phyloP scores from a whole-genome alignment of 371 early-diverging fungal genomes.

The Rhizopus sp. region DNA sequence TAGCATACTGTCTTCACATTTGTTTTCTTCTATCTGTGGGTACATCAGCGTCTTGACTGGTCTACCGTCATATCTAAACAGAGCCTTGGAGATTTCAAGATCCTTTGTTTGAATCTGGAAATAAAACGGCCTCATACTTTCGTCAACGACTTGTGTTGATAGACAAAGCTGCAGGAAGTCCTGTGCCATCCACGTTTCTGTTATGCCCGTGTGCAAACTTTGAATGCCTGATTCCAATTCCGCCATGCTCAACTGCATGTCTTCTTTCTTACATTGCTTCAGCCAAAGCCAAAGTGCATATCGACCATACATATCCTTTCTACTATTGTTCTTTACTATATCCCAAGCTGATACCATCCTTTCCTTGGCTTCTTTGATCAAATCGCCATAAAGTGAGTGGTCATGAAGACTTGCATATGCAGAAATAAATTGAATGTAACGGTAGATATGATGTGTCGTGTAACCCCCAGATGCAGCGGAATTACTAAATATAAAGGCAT shows the following conservation, averaged over 20 bases:
- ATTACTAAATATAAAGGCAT: slow-evolving; percentile 13
- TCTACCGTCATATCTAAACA: slow-evolving; percentile 40
- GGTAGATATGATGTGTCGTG: slow-evolving; percentile 19
- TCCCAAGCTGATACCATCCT: not conserved
- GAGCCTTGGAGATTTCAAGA: slow-evolving; percentile 26
- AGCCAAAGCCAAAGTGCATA: slow-evolving; percentile 37
- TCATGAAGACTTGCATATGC: slow-evolving; percentile 17
- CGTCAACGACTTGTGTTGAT: slow-evolving; percentile 10
- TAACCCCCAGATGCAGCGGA: slow-evolving; percentile 19
- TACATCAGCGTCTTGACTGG: slow-evolving; percentile 31
- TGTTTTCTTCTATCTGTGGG: slow-evolving; percentile 3
- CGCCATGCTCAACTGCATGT: slow-evolving; percentile 4
- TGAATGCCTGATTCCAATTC: slow-evolving; percentile 19
- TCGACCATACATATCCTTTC: slow-evolving; percentile 27
- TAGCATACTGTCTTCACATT: not conserved
- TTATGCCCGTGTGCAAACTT: slow-evolving; percentile 22
- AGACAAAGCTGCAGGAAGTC: slow-evolving; percentile 36
- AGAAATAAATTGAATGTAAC: slow-evolving; percentile 28
- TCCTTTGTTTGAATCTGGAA: slow-evolving; percentile 15
- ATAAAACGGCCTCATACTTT: slow-evolving; percentile 31
- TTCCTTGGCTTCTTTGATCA: slow-evolving; percentile 10
- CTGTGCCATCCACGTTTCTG: slow-evolving; percentile 43
- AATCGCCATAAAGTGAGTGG: slow-evolving; percentile 1
- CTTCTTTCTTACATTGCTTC: slow-evolving; percentile 11
- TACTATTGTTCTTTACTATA: slow-evolving; percentile 13